Evolutionary conservation across 176 grass and related monocot genomes (phyloP), one percentile per base, ranked within the genome.

Genomic region (Poa annua): DNA sequence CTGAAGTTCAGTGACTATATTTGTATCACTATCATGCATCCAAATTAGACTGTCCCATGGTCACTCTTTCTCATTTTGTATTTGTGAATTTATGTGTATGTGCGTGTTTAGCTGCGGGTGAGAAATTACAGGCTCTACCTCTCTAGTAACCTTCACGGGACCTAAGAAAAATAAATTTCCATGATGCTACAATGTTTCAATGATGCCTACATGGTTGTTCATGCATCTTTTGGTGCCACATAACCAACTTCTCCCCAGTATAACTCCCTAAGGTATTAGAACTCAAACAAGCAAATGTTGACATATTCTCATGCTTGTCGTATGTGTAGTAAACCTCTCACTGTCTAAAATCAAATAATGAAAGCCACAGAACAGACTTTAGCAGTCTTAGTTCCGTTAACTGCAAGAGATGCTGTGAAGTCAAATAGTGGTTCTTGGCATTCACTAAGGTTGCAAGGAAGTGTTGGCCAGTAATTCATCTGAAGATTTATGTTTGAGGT

Each of bases 381-480:
- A 24, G 92, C 92, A 80, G 94, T 97, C 77, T 97, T 92, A 87
- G 60, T 81, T 55, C 94, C 94, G 56, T 92, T 97, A n/a, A 87
- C 55, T 36, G 88, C 80, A 83, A 97, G 94, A 83, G 85, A 92
- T 85, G 47, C 45, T 74, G 92, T 92, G 47, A 92, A 94, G 78
- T 94, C 88, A 81, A 97, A 87, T 50, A 94, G 83, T 14, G 94
- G 94, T 86, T 97, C 83, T 90, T 97, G 89, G 76, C 94, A 97
- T 77, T 97, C 92, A 59, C 69, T 87, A 84, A 97, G 92, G 85
- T 92, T 85, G 56, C 90, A 97, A 50, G 92, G 80, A 88, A 97
- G 92, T 21, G 88, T 79, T 77, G 88, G 92, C 94, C 94, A 97
- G 63, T 94, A 94, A 82, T 97, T 97, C 94, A 97, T 97, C 86